Conservation (phyloP, 805 yeast species). For the Suhomyces sp. region DNA sequence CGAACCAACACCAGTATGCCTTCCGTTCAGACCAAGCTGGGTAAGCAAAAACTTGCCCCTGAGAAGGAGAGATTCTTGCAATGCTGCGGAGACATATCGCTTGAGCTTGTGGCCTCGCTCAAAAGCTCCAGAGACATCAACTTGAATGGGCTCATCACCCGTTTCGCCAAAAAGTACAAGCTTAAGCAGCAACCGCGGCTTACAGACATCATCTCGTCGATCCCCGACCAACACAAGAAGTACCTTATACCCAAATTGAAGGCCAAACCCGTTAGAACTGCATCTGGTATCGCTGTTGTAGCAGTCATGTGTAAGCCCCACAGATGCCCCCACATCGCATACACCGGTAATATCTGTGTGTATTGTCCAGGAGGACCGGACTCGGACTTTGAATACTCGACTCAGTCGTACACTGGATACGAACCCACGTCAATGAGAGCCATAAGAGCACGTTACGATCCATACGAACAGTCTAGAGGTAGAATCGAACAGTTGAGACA, state of each 20-base stretch:
- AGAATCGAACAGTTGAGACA: conserved; percentile 93
- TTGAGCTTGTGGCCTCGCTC: conserved; percentile 77
- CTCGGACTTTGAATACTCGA: conserved; percentile 94
- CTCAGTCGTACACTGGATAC: conserved; percentile 97
- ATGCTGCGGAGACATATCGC: conserved; percentile 88
- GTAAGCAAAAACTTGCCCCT: conserved; percentile 70
- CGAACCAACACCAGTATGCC: conserved; percentile 22
- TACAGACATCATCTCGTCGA: conserved; percentile 90
- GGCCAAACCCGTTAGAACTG: conserved; percentile 99
- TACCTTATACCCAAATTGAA: conserved; percentile 87
- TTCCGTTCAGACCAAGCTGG: conserved; percentile 20
- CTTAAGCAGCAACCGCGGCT: conserved; percentile 89
- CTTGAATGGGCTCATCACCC: conserved; percentile 81
- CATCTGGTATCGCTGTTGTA: conserved; percentile 97
- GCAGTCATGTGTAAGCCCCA: conserved; percentile 99
- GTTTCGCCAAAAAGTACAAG: conserved; percentile 86
- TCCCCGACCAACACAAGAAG: conserved; percentile 93
- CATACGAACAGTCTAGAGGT: conserved; percentile 97
- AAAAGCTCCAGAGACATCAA: conserved; percentile 76
- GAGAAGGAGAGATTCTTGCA: conserved; percentile 91
- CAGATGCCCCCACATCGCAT: conserved; percentile 98
- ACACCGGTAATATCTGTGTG: conserved; percentile 97
- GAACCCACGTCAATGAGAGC: conserved; percentile 99
- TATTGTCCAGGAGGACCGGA: conserved; percentile 99
- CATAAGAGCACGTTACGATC: conserved; percentile 97